Evolutionary conservation across 2,329 filamentous ascomycete genomes (phyloP), one percentile per base, ranked within the genome.

Genomic region (Ampelomyces quisqualis): DNA sequence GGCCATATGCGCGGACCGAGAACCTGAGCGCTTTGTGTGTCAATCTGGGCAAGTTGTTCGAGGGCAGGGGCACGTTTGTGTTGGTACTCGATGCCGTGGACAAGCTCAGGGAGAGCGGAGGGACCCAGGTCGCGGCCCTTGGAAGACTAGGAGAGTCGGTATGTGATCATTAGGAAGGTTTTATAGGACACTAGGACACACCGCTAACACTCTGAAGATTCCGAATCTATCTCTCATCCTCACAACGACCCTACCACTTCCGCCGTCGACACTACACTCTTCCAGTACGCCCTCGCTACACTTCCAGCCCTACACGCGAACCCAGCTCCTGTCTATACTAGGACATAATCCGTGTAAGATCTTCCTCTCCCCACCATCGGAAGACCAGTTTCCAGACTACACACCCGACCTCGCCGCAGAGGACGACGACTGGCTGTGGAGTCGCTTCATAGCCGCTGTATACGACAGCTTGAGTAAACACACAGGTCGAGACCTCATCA

Each of bases 81-180:
- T 69, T 97, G 43, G 87, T 96, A 8, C 78, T 97, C 49, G 93
- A 97, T 72, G 88, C 82, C 8, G 84, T 97, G 42, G 91, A 97
- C 65, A 80, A 78, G 48, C 87, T 95, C 65, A 78, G 85, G 58
- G 91, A 97, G 60, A 82, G 86, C 5, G 81, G 86, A 5, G 77
- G 82, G 2, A 95, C 88, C 1, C 70, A 97, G 10, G 71, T 95
- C 4, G 84, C 90, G 21, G 90, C 88, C 9, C 71, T 98, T 47
- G 88, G 86, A 15, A 79, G 90, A 46, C 68, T 98, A 14, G 85
- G 87, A 10, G 90, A 96, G 67, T 78, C 85, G 46, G 88, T 93
- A 71, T 57, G 83, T 71, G 33, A 20, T 14, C 14, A 40, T 30
- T 38, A 13, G n/a, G n/a, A n/a, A n/a, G n/a, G n/a, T 32, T 1